These are phyloP conservation scores for Lepidium africanum DNA, from an alignment of 345 rosid species.

Conservation along the genomic window DNA sequence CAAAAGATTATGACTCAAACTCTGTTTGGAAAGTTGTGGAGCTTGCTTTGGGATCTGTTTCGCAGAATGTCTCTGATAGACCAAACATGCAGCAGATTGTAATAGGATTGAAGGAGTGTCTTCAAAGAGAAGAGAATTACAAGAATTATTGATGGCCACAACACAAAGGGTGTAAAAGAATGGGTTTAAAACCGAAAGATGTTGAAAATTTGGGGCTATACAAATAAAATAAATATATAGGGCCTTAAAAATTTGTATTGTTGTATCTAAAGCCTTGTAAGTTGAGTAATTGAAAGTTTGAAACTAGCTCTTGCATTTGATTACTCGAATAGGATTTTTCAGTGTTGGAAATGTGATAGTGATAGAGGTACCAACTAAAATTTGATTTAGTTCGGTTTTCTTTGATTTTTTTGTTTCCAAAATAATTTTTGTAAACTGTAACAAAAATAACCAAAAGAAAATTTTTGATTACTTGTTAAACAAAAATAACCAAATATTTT, in stretches of 20 bases:
- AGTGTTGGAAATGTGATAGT: too few relatives aligned
- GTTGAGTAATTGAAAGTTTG: too few relatives aligned
- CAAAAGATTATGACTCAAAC: not conserved
- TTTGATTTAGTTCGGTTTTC: too few relatives aligned
- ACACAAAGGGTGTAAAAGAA: not conserved
- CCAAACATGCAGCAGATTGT: constrained; percentile 21
- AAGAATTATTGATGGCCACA: constrained; percentile 4
- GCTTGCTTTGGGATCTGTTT: constrained; percentile 20
- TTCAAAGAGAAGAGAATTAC: not conserved
- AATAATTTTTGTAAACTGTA: too few relatives aligned
- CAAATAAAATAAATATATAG: not conserved
- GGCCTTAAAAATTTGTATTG: not conserved
- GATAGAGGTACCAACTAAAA: too few relatives aligned
- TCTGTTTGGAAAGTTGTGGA: constrained; percentile 31
- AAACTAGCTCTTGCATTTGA: too few relatives aligned
- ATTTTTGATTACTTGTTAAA: too few relatives aligned
- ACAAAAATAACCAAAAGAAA: too few relatives aligned
- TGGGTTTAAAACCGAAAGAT: not conserved
- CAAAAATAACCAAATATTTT: too few relatives aligned
- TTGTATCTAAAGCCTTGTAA: too few relatives aligned
- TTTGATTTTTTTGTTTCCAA: too few relatives aligned
- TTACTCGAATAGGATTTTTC: too few relatives aligned
- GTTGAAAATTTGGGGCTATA: not conserved
- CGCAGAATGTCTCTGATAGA: not conserved
- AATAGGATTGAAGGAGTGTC: constrained; percentile 14